A percentile compares a stretch with the other conserved stretches of the same genome.
Evolutionary conservation across 2,329 filamentous ascomycete genomes (phyloP).

Genomic region (Aquanectria penicillioides): DNA sequence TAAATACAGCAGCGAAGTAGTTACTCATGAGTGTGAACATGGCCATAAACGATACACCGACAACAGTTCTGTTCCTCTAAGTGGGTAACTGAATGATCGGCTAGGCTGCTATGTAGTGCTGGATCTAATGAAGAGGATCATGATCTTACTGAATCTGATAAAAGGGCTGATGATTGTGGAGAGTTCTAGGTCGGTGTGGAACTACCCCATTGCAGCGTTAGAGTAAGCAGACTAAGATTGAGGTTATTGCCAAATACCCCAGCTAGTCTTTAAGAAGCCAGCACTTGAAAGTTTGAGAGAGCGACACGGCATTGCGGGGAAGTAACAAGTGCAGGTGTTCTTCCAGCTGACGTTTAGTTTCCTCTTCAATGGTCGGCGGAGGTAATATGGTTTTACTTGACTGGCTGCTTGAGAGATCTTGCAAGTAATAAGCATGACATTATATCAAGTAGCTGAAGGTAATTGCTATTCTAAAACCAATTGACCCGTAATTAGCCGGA

Average conservation of each 20-base stretch:
- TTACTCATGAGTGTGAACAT: slow-evolving; percentile 10
- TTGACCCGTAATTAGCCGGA: no score
- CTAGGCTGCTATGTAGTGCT: neutral
- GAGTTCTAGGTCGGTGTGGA: neutral
- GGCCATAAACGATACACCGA: slow-evolving; percentile 2
- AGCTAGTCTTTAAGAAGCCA: slow-evolving; percentile 3
- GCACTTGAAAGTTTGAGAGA: neutral
- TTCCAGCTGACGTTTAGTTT: no score
- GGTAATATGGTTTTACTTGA: no score
- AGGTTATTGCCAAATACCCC: neutral
- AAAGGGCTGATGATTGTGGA: neutral
- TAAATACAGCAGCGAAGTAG: neutral
- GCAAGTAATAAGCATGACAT: no score
- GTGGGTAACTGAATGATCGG: neutral
- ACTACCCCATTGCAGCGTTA: neutral
- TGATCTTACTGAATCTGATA: neutral
- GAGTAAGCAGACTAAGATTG: neutral
- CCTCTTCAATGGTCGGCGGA: no score
- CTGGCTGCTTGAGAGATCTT: no score
- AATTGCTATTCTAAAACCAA: no score
- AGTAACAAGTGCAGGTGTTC: no score
- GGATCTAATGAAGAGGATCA: neutral
- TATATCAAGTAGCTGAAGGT: no score
- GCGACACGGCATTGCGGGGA: no score
- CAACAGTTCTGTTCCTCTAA: slow-evolving; percentile 5